A percentile compares a stretch with the other conserved stretches of the same genome.
phyloP scores from a whole-genome alignment of 768 basidiomycete genomes.

The Phaeolepiota aurea region DNA sequence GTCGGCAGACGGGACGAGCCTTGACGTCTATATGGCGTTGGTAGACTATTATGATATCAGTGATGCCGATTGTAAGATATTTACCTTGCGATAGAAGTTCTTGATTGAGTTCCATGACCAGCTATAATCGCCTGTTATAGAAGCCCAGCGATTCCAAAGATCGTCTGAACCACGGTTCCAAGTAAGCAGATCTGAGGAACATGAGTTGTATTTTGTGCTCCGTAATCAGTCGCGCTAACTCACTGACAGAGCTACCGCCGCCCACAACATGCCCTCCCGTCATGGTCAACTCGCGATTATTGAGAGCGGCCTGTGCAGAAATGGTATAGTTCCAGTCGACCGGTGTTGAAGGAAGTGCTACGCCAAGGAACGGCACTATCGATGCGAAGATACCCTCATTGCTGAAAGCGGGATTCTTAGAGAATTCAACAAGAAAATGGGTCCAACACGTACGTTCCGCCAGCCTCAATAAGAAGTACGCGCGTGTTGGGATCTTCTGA shows the following conservation, averaged over 20 bases:
- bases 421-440: neutral
- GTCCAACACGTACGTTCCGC: slow-evolving; percentile 34
- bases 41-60: slow-evolving; percentile 8
- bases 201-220: too few relatives aligned
- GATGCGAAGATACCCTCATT: slow-evolving; percentile 8
- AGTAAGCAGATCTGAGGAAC: slow-evolving; percentile 14
- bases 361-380: slow-evolving; percentile 7
- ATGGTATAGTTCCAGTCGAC: slow-evolving; percentile 22
- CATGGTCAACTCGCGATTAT: slow-evolving; percentile 12
- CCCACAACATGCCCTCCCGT: slow-evolving; percentile 18
- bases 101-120: slow-evolving; percentile 33
- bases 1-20: slow-evolving; percentile 7
- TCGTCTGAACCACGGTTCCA: slow-evolving; percentile 26
- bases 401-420: slow-evolving; percentile 1
- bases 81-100: slow-evolving; percentile 19
- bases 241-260: slow-evolving; percentile 19
- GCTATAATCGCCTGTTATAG: slow-evolving; percentile 31
- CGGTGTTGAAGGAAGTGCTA: slow-evolving; percentile 9
- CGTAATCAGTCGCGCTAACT: too few relatives aligned
- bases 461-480: slow-evolving; percentile 49
- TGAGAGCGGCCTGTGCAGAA: slow-evolving; percentile 13
- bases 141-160: slow-evolving; percentile 48
- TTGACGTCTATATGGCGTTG: neutral
- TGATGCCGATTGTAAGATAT: slow-evolving; percentile 2
- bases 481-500: slow-evolving; percentile 38